phyloP scores from a whole-genome alignment of 1,284 basidiomycete genomes.

The Malassezia restricta region DNA sequence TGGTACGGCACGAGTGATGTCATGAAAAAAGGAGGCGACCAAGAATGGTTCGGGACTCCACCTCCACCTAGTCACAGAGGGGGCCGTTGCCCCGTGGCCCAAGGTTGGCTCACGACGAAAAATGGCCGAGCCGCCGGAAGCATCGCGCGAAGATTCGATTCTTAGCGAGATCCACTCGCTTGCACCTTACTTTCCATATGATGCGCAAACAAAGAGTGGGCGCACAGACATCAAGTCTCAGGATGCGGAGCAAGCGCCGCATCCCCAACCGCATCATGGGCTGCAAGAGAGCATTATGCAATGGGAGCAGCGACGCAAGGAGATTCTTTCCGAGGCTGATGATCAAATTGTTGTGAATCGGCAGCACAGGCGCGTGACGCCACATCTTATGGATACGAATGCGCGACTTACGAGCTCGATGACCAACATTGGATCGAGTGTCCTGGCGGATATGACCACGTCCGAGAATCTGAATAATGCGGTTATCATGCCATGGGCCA shows the following conservation, averaged over 20 bases:
- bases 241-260: not conserved
- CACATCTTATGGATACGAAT: constrained; percentile 16
- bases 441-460: not conserved
- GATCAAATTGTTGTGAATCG: constrained; percentile 32
- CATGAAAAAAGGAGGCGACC: not conserved
- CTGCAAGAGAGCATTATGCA: not conserved
- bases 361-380: constrained; percentile 23
- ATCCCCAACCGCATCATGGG: not conserved
- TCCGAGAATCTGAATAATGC: constrained; percentile 6
- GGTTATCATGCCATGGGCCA: constrained; percentile 33
- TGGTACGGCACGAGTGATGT: constrained; percentile 33
- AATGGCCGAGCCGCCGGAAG: not conserved
- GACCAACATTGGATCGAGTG: constrained; percentile 3
- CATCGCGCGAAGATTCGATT: constrained; percentile 4
- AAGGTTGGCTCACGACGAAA: not conserved
- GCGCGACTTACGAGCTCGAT: constrained; percentile 8
- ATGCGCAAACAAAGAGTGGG: not conserved
- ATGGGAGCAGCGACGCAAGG: constrained; percentile 4
- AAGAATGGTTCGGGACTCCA: not conserved
- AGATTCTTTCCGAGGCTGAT: constrained; percentile 17
- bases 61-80: not conserved
- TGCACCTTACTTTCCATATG: constrained; percentile 14
- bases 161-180: constrained; percentile 13
- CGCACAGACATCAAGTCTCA: not conserved
- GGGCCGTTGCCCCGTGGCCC: no score